Evolutionary conservation across 2,329 filamentous ascomycete species (phyloP), one percentile per base, ranked within the genome.

Genomic region (Cadophora luteo-olivacea): DNA sequence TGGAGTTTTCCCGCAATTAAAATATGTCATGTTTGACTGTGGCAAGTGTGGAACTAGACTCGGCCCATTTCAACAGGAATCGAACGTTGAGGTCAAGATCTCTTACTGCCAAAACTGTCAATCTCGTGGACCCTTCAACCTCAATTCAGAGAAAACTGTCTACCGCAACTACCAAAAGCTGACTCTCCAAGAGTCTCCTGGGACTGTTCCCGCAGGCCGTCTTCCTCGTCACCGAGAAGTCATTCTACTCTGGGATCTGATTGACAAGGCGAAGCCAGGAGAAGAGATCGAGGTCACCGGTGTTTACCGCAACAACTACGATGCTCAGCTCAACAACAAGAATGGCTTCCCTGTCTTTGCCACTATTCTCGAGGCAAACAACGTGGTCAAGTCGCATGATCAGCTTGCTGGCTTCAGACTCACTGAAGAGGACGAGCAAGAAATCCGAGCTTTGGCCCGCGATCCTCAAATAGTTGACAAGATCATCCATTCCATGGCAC

Each of bases 111-210:
- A 97, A 78, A 96, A 92, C 79, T 99, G 96, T 81, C 95, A 98
- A 81, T 97, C 93, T 49, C 90, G 93, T 51, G 96, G 96, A 0
- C 97, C 96, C 0, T 99, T 99, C 78, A 97, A 91, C 0, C 84
- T 99, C 73, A 98, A 98, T 82, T 96, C 94, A 4, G 96, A 98
- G 79, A 97, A 97, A 84, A 99, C 96, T 0, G 92, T 99, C 19
- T 99, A 99, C 82, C 92, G 96, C 71, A 99, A 99, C 81, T 99
- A 97, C 81, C 96, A 99, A 80, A 99, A 97, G 79, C 85, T 99
- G 75, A 99, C 96, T 0, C 86, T 99, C 14, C 96, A 99, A 78
- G 96, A 99, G 80, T 97, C 97, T 0, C 96, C 96, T 4, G 97
- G 96, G 65, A 98, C 96, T 7, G 96, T 99, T 3, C 97, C 96